These are phyloP conservation scores for Ophiosphaerella herpotricha DNA, from an alignment of 2,329 filamentous ascomycete genomes.

Conservation along the genomic window DNA sequence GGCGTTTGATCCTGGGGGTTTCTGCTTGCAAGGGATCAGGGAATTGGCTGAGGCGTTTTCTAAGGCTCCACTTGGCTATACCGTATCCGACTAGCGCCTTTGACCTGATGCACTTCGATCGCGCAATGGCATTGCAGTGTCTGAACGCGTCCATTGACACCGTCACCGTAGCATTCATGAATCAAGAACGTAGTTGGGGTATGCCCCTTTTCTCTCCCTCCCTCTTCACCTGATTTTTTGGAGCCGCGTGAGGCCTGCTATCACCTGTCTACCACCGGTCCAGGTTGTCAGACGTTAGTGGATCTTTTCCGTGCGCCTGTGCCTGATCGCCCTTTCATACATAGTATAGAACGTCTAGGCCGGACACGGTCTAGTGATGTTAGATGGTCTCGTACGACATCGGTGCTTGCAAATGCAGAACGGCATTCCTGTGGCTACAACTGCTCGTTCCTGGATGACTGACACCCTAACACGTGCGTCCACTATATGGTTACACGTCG, in stretches of 20 bases:
- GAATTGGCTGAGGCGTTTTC: slow-evolving; percentile 21
- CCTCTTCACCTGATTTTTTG: not conserved
- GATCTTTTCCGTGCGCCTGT: slow-evolving; percentile 23
- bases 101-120: slow-evolving; percentile 11
- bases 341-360: slow-evolving; percentile 8
- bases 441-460: not conserved
- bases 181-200: too few species aligned
- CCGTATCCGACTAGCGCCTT: not conserved
- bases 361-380: slow-evolving; percentile 15
- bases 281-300: slow-evolving; percentile 25
- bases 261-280: not conserved
- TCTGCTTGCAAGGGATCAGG: slow-evolving; percentile 1
- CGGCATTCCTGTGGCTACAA: too few species aligned
- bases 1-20: slow-evolving; percentile 22
- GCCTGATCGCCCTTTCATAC: slow-evolving; percentile 25
- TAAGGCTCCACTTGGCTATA: slow-evolving; percentile 18
- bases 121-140: slow-evolving; percentile 6
- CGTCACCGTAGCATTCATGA: slow-evolving; percentile 3
- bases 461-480: too few species aligned
- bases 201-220: too few species aligned
- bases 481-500: too few species aligned
- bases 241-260: not conserved
- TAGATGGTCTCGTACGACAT: slow-evolving; percentile 15
- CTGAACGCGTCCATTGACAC: slow-evolving; percentile 7
- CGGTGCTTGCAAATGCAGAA: not conserved